Percentiles rank a stretch among this genome's conserved stretches.
Evolutionary conservation across 345 rosid species (phyloP).

Genomic region (Bretschneidera sinensis): DNA sequence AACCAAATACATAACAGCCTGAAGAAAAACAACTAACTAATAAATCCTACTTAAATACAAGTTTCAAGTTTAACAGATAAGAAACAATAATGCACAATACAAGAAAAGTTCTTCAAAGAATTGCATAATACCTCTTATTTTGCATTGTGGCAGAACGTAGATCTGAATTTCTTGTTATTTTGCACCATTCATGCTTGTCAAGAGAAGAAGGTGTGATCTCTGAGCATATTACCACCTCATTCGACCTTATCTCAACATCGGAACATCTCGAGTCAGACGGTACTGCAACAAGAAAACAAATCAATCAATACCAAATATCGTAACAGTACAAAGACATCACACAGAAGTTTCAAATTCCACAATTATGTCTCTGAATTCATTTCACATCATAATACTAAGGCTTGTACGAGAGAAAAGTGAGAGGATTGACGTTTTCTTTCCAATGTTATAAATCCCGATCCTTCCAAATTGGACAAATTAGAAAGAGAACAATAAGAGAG

Average conservation of each 20-base stretch:
- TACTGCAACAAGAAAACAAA: slow-evolving; percentile 38
- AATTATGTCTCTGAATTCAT: not conserved
- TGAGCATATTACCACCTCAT: slow-evolving; percentile 56
- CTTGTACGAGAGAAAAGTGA: too few species aligned
- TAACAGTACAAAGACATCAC: not conserved
- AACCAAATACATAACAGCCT: too few species aligned
- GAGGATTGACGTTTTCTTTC: too few species aligned
- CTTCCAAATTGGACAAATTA: too few species aligned
- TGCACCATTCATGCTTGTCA: slow-evolving; percentile 74
- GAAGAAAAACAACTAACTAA: too few species aligned
- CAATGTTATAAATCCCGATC: too few species aligned
- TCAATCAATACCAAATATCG: not conserved
- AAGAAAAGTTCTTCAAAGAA: not conserved
- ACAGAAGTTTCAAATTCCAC: not conserved
- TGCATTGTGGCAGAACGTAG: slow-evolving; percentile 52
- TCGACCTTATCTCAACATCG: slow-evolving; percentile 56
- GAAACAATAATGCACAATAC: not conserved
- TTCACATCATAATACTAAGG: too few species aligned
- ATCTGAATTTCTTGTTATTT: slow-evolving; percentile 55
- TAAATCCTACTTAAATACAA: not conserved
- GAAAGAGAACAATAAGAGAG: not conserved
- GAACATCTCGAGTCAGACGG: slow-evolving; percentile 55
- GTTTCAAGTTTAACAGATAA: not conserved
- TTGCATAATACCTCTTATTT: slow-evolving; percentile 51
- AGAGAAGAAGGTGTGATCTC: slow-evolving; percentile 41